Conservation (phyloP, 148 eudicot genomes). For the Dianthus caryophyllus region DNA sequence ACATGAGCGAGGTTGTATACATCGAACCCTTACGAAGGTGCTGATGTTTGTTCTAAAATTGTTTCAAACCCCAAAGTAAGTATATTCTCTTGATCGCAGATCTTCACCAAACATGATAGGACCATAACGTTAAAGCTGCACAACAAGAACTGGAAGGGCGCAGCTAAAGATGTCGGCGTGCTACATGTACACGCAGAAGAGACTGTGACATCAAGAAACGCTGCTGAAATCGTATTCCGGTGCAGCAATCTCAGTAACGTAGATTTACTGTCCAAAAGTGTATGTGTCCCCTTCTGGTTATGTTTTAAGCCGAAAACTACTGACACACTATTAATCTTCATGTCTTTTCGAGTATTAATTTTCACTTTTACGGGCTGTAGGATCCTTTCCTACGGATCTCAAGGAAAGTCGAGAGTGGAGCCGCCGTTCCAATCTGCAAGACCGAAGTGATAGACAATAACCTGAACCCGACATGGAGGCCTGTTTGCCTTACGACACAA, state of each 20-base stretch:
- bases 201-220: slow-evolving; percentile 56
- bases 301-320: slow-evolving; percentile 2
- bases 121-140: slow-evolving; percentile 62
- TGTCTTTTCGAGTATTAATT: slow-evolving; percentile 11
- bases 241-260: slow-evolving; percentile 66
- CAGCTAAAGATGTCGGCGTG: slow-evolving; percentile 43
- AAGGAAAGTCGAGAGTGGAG: slow-evolving; percentile 65
- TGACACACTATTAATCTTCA: background rate
- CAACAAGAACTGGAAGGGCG: slow-evolving; percentile 31
- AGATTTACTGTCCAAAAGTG: slow-evolving; percentile 85
- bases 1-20: background rate
- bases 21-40: background rate
- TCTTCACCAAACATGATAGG: slow-evolving; percentile 58
- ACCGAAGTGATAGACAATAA: slow-evolving; percentile 78
- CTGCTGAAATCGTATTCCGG: slow-evolving; percentile 60
- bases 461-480: slow-evolving; percentile 88
- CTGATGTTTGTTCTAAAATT: background rate
- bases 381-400: slow-evolving; percentile 94
- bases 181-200: slow-evolving; percentile 77
- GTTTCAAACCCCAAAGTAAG: background rate
- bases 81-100: slow-evolving; percentile 36
- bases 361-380: slow-evolving; percentile 33
- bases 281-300: slow-evolving; percentile 30
- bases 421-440: slow-evolving; percentile 73
- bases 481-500: slow-evolving; percentile 63